Percentiles rank a stretch among this genome's conserved stretches.
Evolutionary conservation across 306 rosid genomes (phyloP).

Genomic region (Vigna mungo): DNA sequence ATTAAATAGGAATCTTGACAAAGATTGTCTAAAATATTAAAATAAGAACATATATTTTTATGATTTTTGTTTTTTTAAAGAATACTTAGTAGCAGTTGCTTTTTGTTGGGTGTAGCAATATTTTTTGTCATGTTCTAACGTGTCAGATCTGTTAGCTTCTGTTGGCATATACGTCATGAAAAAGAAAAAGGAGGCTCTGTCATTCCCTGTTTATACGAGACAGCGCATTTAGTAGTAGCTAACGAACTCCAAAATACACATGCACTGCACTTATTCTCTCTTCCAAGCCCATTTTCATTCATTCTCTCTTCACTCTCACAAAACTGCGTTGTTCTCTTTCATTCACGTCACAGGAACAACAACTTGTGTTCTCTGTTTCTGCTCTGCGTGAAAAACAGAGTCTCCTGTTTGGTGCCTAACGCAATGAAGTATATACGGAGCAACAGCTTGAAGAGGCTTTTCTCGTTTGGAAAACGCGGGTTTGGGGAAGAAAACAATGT

Average conservation of each 20-base stretch:
- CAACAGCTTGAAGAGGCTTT: slow-evolving; percentile 71
- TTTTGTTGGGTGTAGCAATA: not conserved
- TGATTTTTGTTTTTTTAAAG: not conserved
- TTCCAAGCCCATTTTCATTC: slow-evolving; percentile 30
- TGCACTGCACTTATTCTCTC: slow-evolving; percentile 39
- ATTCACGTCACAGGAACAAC: not conserved
- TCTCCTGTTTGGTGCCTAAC: slow-evolving; percentile 25
- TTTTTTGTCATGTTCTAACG: not conserved
- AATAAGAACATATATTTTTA: too few relatives aligned
- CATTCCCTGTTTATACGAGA: slow-evolving; percentile 35
- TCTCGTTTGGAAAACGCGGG: slow-evolving; percentile 66
- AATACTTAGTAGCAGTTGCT: not conserved
- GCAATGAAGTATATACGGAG: slow-evolving; percentile 74
- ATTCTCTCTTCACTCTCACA: slow-evolving; percentile 17
- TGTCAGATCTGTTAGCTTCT: not conserved
- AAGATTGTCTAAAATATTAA: too few relatives aligned
- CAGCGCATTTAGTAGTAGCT: slow-evolving; percentile 44
- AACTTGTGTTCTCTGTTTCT: not conserved
- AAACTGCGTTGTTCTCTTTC: not conserved
- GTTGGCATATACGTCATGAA: not conserved
- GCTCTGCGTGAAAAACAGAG: slow-evolving; percentile 59
- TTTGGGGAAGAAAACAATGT: slow-evolving; percentile 50
- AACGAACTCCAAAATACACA: slow-evolving; percentile 13
- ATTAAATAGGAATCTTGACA: too few relatives aligned
- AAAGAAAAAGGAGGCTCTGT: not conserved